Conservation (phyloP, 768 basidiomycete genomes). For the Leccinellum albellum region DNA sequence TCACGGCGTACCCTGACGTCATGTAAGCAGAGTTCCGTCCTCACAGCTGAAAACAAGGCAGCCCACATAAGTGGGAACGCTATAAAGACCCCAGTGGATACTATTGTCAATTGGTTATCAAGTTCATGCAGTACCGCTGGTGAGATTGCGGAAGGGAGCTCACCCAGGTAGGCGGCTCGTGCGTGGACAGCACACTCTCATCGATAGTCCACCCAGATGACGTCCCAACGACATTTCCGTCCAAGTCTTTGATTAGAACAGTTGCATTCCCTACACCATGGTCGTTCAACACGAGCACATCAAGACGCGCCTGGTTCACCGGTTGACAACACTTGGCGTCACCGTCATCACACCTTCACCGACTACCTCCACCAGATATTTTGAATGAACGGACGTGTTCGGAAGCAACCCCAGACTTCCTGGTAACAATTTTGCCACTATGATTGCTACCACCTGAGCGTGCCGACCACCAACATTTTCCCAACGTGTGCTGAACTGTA, state of each 20-base stretch:
- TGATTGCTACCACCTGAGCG: slow-evolving; percentile 49
- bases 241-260: slow-evolving; percentile 30
- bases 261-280: slow-evolving; percentile 27
- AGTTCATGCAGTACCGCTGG: too few relatives aligned
- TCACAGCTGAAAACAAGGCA: too few relatives aligned
- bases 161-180: slow-evolving; percentile 58
- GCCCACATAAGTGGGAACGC: too few relatives aligned
- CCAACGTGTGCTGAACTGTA: slow-evolving; percentile 47
- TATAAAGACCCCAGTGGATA: too few relatives aligned
- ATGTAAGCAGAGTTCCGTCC: too few relatives aligned
- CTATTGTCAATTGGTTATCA: too few relatives aligned
- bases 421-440: slow-evolving; percentile 48
- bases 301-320: slow-evolving; percentile 47
- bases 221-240: slow-evolving; percentile 34
- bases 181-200: slow-evolving; percentile 25
- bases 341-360: slow-evolving; percentile 45
- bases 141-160: too few relatives aligned
- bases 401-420: slow-evolving; percentile 21
- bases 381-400: slow-evolving; percentile 31
- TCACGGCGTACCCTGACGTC: too few relatives aligned
- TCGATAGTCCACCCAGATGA: slow-evolving; percentile 39
- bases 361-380: slow-evolving; percentile 35
- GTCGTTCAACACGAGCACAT: slow-evolving; percentile 44
- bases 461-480: slow-evolving; percentile 34
- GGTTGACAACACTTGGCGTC: slow-evolving; percentile 44